phyloP scores from a whole-genome alignment of 495 filamentous ascomycete genomes.

The Aspergillus carlsbadensis region DNA sequence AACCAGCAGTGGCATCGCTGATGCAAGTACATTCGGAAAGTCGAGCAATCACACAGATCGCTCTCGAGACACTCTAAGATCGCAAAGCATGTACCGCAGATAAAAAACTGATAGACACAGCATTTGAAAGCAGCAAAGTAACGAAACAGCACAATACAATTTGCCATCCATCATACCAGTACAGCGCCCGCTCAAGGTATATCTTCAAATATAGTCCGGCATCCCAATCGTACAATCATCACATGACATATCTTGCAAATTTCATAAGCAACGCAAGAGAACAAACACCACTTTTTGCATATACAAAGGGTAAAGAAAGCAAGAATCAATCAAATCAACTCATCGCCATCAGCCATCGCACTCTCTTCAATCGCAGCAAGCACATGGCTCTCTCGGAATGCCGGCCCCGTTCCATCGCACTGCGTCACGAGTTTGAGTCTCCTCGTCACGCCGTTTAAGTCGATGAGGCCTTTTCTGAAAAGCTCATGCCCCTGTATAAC shows the following conservation, averaged over 20 bases:
- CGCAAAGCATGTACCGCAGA: too few relatives aligned
- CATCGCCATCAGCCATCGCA: constrained; percentile 69
- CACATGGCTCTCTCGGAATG: constrained; percentile 78
- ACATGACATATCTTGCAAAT: not conserved
- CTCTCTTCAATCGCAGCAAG: constrained; percentile 75
- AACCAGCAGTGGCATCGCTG: too few relatives aligned
- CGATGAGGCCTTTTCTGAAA: constrained; percentile 77
- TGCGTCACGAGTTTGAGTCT: constrained; percentile 71
- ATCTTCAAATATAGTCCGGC: constrained; percentile 13
- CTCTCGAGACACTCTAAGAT: too few relatives aligned
- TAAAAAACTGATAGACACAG: too few relatives aligned
- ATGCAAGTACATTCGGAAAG: too few relatives aligned
- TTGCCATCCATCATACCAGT: not conserved
- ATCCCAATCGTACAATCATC: constrained; percentile 1
- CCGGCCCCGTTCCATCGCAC: constrained; percentile 88
- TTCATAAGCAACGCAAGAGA: not conserved
- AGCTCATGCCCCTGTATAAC: constrained; percentile 80
- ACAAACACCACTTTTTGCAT: not conserved
- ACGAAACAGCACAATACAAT: not conserved
- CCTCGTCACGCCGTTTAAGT: constrained; percentile 77
- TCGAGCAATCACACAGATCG: too few relatives aligned
- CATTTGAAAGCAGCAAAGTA: too few relatives aligned
- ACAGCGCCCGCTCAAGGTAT: not conserved
- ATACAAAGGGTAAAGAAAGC: constrained; percentile 5
- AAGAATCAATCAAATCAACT: constrained; percentile 56